Evolutionary conservation across 2,329 filamentous ascomycete genomes (phyloP).

Genomic region (Pseudogymnoascus sp.): DNA sequence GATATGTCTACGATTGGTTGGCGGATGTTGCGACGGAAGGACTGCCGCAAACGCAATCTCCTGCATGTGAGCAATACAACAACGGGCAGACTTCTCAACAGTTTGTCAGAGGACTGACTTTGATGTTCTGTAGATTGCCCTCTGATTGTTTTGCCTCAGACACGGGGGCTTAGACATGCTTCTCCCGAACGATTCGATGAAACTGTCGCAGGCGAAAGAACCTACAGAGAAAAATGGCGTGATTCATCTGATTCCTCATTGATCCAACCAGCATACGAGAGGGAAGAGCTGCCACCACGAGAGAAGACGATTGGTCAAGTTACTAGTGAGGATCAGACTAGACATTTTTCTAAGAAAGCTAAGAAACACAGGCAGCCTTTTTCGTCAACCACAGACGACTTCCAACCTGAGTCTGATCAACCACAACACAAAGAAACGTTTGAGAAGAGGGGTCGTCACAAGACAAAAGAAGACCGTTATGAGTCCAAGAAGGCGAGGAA

Average conservation of each 20-base stretch:
- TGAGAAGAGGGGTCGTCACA: conserved; percentile 47
- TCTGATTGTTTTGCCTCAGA: neutral
- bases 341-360: neutral
- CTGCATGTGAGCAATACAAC: neutral
- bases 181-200: neutral
- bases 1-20: neutral
- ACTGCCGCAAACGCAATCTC: neutral
- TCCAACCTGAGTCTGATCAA: neutral
- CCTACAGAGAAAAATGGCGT: neutral
- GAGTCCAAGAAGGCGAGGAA: conserved; percentile 35
- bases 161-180: neutral
- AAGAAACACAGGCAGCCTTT: neutral
- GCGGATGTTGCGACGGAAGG: neutral
- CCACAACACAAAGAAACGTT: conserved; percentile 15
- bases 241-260: neutral
- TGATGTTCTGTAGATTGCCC: neutral
- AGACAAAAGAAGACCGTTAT: conserved; percentile 51
- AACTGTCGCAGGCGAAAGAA: neutral
- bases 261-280: neutral
- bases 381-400: neutral
- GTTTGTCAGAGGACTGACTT: neutral
- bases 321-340: neutral
- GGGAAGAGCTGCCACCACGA: neutral
- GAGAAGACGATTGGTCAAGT: neutral
- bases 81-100: neutral